Base-by-base conservation (phyloP, 768 basidiomycete genomes). In the Tephrocybe sp. region DNA sequence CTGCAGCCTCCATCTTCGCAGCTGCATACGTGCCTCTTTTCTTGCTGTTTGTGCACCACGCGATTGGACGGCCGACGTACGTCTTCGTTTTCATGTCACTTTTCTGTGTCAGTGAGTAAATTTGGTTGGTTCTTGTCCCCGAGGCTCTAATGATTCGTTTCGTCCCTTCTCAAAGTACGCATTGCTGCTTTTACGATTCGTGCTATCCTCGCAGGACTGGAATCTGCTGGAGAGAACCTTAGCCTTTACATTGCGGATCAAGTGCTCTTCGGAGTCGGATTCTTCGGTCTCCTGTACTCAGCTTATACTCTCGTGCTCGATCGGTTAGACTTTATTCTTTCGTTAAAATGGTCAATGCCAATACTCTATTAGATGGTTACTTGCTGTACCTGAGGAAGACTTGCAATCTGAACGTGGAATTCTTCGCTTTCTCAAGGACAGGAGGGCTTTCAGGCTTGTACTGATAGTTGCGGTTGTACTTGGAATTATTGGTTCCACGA, bases 211-310 rank as follows among this genome's bases (percentile, higher is more conserved):
- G 66, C 69, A 13, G 66, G 62, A 4, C 61, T 63, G 0, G 61
- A 59, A 0, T 58, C 64, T 5, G 68, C 61, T 6, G 72, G 68
- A 33, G 56, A 69, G 11, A 67, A 62, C 30, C 49, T 72, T 2
- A 48, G 44, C 10, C 49, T 73, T 12, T 60, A 72, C n/a, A 72
- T 74, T 3, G 67, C 66, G 0, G 71, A 73, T 39, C 53, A 72
- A 55, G 60, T 74, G 5, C 59, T 77, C 11, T 71, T 72, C 22
- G 65, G 70, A 0, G 67, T 73, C 20, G 76, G 76, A 3, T 77
- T 73, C 57, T 70, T 74, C 35, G 72, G 69, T n/a, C 57, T 78
- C 6, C 55, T 78, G 12, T 73, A 70, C 43, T 70, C 73, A 1
- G 65, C 72, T 0, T 76, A 74, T 45, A 71, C 65, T 0, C 65